Evolutionary conservation across 306 rosid species (phyloP).

Genomic region (Pyrus betulifolia): DNA sequence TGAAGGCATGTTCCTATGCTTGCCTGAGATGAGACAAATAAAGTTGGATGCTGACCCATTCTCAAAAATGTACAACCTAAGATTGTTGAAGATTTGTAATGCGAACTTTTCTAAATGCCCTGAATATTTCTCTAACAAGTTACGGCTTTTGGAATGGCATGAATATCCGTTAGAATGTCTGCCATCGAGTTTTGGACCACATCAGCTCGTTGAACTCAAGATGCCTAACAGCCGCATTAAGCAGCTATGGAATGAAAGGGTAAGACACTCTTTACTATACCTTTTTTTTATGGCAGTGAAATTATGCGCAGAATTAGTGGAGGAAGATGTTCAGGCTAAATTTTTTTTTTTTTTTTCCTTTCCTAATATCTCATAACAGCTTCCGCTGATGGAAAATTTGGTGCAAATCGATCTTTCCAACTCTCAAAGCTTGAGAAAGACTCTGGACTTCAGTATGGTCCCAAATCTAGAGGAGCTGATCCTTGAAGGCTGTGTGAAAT

Average conservation of each 20-base stretch:
- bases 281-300: too few species aligned
- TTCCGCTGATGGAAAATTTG: not conserved
- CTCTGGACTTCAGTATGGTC: not conserved
- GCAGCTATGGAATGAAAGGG: not conserved
- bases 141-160: conserved; percentile 14
- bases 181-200: not conserved
- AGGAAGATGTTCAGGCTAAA: too few species aligned
- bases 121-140: not conserved
- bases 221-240: conserved; percentile 7
- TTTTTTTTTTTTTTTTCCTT: not conserved
- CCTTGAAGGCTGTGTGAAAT: not conserved
- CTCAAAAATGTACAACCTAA: not conserved
- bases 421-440: not conserved
- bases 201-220: not conserved
- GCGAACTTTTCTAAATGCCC: not conserved
- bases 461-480: conserved; percentile 11
- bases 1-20: conserved; percentile 7
- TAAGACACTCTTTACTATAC: not conserved
- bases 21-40: not conserved
- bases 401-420: not conserved
- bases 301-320: too few species aligned
- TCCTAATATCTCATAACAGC: not conserved
- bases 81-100: conserved; percentile 4
- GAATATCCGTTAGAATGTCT: not conserved
- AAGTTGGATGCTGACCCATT: not conserved